Evolutionary conservation across 1,284 basidiomycete species (phyloP), one percentile per base, ranked within the genome.

Genomic region (Waitea zeae): DNA sequence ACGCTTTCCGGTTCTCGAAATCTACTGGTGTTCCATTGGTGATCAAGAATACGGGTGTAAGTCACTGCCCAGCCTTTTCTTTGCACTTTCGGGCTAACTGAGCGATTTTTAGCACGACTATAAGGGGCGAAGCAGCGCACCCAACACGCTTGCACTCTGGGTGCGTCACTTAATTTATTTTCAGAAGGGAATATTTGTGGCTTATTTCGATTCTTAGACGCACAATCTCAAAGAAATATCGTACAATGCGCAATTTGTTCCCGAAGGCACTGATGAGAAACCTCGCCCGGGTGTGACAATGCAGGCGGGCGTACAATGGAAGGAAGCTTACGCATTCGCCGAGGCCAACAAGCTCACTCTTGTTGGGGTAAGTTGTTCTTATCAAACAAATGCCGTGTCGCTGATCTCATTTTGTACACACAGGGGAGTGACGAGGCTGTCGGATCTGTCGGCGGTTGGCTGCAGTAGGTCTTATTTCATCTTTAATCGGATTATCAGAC

Each of bases 1-100:
- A 54, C 4, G 62, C 60, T 1, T 61, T 61, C 31, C 42, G 38
- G 3, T 67, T 67, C 41, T 50, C 58, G 3, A 53, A 46, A 39
- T 41, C 44, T 19, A 57, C 56, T 1, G 44, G 49, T 12, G 46
- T 64, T 7, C 61, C 59, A 4, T 40, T 69, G 14, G 57, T 61
- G 3, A 49, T 68, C 15, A 64, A 66, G 40, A 68, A 68, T 43
- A 63, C 62, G 9, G 65, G 64, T 15, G 62, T 63, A 39, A 44
- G 57, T 45, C 17, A 4, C 17, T 31, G 39, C 14, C 9, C 13
- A 17, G 3, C 29, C 14, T 14, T 28, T 14, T 5, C 3, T 14
- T 7, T 17, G 38, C 5, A 5, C n/a, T 31, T 20, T 27, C 12
- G 9, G 7, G 24, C 31, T 15, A 19, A 12, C 20, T 30, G 17